A percentile compares a stretch with the other conserved stretches of the same genome.
Evolutionary conservation across 2,329 filamentous ascomycete species (phyloP).

Genomic region (Aureobasidium melanogenum): DNA sequence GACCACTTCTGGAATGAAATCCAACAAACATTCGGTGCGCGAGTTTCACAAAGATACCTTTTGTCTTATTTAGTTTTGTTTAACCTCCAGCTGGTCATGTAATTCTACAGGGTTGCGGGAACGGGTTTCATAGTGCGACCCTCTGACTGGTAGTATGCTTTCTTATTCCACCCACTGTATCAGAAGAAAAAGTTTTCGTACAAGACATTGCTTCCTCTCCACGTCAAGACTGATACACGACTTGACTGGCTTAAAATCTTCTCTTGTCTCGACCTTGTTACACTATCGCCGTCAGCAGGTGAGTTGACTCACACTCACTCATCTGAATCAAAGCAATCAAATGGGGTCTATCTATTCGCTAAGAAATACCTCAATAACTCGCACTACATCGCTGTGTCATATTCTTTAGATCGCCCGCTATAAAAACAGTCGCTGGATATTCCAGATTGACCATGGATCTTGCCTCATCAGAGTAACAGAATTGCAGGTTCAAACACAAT

Average conservation of each 20-base stretch:
- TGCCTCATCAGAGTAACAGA: neutral
- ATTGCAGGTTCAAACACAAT: neutral
- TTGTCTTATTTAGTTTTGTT: constrained; percentile 10
- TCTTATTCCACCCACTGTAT: neutral
- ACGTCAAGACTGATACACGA: neutral
- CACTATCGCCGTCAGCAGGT: neutral
- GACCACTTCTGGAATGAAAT: neutral
- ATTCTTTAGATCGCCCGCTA: too few species aligned
- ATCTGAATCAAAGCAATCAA: neutral
- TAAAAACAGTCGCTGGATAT: neutral
- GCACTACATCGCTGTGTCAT: neutral
- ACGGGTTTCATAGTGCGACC: neutral
- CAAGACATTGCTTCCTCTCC: neutral
- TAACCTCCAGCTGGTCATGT: constrained; percentile 3
- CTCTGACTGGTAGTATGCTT: constrained; percentile 1
- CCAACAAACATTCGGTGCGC: neutral
- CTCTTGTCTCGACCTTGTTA: neutral
- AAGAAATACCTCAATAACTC: neutral
- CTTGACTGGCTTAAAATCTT: neutral
- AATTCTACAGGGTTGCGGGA: neutral
- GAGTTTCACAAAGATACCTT: constrained; percentile 10
- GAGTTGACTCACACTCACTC: neutral
- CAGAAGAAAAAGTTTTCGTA: constrained; percentile 8
- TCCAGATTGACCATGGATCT: neutral
- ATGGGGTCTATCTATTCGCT: neutral